Percentiles rank a stretch among this genome's conserved stretches.
These are phyloP conservation scores for Tulasnella sp. DNA, from an alignment of 768 basidiomycete species.

Conservation along the genomic window DNA sequence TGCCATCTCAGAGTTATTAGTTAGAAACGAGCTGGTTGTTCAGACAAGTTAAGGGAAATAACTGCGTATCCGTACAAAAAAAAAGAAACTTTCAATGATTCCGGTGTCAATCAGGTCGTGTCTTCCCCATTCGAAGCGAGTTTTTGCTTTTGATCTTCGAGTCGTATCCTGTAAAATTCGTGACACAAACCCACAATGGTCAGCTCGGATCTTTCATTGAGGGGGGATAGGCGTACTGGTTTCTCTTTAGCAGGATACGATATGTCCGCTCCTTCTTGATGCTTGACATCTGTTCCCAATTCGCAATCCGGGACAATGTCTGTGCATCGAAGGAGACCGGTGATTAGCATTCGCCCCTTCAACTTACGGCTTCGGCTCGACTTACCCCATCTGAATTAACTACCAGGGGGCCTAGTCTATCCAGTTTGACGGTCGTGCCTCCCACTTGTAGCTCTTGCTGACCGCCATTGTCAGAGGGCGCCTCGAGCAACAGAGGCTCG, in stretches of 20 bases:
- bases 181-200: background rate
- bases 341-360: background rate
- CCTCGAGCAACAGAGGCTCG: background rate
- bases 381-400: constrained; percentile 59
- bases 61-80: background rate
- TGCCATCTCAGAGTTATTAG: constrained; percentile 23
- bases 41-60: background rate
- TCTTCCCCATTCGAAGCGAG: background rate
- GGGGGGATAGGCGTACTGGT: constrained; percentile 36
- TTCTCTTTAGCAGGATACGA: constrained; percentile 46
- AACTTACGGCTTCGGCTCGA: constrained; percentile 1
- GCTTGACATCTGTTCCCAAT: constrained; percentile 54
- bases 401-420: constrained; percentile 58
- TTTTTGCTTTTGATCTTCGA: background rate
- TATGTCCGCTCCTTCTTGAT: constrained; percentile 51
- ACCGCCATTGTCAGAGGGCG: background rate
- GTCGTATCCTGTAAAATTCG: constrained; percentile 27
- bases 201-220: background rate
- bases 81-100: background rate
- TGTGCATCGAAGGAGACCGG: constrained; percentile 26
- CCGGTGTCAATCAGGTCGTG: background rate
- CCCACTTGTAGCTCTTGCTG: constrained; percentile 8
- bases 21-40: background rate
- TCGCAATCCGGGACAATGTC: constrained; percentile 59
- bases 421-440: constrained; percentile 39